phyloP scores from a whole-genome alignment of 176 grass and related monocot genomes.

The Phoenix roebelenii region DNA sequence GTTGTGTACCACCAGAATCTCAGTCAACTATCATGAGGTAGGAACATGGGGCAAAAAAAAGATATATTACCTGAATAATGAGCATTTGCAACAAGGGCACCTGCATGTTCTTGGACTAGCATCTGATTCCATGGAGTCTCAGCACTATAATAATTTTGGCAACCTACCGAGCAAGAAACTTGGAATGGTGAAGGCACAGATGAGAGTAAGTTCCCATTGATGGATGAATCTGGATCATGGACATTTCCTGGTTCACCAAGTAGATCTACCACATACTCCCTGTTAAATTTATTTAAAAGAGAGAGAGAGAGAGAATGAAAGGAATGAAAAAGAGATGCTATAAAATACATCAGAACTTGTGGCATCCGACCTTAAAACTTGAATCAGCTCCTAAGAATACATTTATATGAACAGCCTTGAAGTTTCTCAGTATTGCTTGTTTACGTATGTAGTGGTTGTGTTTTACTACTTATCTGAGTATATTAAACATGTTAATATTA shows the following conservation, averaged over 20 bases:
- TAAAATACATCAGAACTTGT: too few relatives aligned
- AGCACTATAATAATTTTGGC: constrained; percentile 24
- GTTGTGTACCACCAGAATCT: too few relatives aligned
- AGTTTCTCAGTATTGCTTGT: too few relatives aligned
- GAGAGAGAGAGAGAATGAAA: background rate
- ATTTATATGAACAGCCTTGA: too few relatives aligned
- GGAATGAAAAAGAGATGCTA: too few relatives aligned
- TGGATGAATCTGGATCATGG: constrained; percentile 68
- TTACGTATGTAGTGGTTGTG: too few relatives aligned
- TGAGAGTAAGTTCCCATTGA: constrained; percentile 63
- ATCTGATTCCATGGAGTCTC: constrained; percentile 24
- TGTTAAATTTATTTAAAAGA: constrained; percentile 11
- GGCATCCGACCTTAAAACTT: too few relatives aligned
- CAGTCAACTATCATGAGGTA: too few relatives aligned
- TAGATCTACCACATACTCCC: constrained; percentile 82
- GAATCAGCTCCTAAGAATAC: too few relatives aligned
- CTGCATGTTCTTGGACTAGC: constrained; percentile 22
- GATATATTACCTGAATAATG: constrained; percentile 26
- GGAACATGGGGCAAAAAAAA: too few relatives aligned
- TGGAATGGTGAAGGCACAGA: constrained; percentile 75
- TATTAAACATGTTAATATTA: too few relatives aligned
- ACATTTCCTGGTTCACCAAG: constrained; percentile 59
- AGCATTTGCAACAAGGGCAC: constrained; percentile 19
- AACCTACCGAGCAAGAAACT: constrained; percentile 29
- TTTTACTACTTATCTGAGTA: too few relatives aligned